Base-by-base conservation (phyloP, 345 rosid species). In the Lenwebbia sp. region DNA sequence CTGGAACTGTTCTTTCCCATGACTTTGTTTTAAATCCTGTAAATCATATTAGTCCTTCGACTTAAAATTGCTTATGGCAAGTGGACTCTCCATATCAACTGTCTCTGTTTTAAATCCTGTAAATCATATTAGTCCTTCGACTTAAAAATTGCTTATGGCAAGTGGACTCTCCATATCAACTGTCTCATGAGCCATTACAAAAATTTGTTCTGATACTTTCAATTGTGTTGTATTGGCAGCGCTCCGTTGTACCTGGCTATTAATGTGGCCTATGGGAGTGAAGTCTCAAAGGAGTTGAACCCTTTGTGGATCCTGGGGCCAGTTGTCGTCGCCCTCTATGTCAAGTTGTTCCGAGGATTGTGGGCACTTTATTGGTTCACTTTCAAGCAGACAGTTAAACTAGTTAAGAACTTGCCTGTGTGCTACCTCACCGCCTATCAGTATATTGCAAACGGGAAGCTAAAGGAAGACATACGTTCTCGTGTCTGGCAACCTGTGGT, bases 271-370 rank as follows among this genome's bases (percentile, higher is more conserved):
- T 94, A 93, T n/a, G 99, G 99, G 51, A 88, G 90, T 51, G 93
- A 91, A 91, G 96, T 96, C 88, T 93, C 98, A 54, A 94, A 93
- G 90, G 98, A 96, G 90, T 87, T 96, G 90, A 89, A 91, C 23
- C 98, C 99, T 51, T 85, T 96, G 89, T 96, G 98, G 98, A 88
- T 95, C 19, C 74, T 90, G 12, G 99, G 99, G n/a, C 98, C 99
- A 78, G 85, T 95, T 85, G 87, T 95, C 54, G 91, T 90, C 49
- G 94, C 93, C 33, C 87, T 94, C 28, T 95, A 96, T 87, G 49
- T 95, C 91, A 95, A 93, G 92, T 86, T 95, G 93, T 85, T 94
- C 49, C 94, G 85, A 86, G 92, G 94, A 78, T 88, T 96, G 89
- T 93, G 92, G 85, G 87, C 90, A 40, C 94, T 96, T 33, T 96